phyloP scores from a whole-genome alignment of 139 green algal genomes.

The Gonium pectorale region DNA sequence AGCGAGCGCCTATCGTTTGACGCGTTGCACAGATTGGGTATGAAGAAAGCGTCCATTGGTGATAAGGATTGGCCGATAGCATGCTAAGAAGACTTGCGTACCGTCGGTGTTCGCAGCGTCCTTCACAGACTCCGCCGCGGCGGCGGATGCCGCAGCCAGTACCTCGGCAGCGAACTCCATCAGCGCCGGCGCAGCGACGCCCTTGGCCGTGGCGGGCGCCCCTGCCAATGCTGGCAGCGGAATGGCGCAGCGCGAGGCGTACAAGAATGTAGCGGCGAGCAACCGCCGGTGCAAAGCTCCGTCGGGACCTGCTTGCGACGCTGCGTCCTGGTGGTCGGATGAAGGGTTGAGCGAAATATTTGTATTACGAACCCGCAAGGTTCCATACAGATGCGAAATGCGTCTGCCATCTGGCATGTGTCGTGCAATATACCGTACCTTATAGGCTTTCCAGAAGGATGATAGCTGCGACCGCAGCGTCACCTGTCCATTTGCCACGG shows the following conservation, averaged over 20 bases:
- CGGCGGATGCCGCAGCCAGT: background rate
- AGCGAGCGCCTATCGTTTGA: too few relatives aligned
- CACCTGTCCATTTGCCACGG: slow-evolving; percentile 15
- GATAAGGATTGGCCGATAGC: too few relatives aligned
- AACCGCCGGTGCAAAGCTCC: slow-evolving; percentile 8
- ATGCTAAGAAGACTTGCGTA: too few relatives aligned
- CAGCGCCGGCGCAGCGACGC: background rate
- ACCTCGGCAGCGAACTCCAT: background rate
- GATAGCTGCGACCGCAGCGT: slow-evolving; percentile 16
- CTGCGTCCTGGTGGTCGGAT: background rate
- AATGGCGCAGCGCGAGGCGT: slow-evolving; percentile 21
- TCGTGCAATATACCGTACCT: too few relatives aligned
- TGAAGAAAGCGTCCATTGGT: too few relatives aligned
- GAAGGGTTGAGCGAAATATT: too few relatives aligned
- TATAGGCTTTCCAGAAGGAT: slow-evolving; percentile 1
- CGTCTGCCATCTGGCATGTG: too few relatives aligned
- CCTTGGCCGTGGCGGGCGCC: slow-evolving; percentile 3
- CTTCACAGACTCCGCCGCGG: background rate
- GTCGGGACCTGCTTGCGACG: background rate
- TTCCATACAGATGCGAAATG: too few relatives aligned
- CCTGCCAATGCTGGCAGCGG: background rate
- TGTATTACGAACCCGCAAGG: too few relatives aligned
- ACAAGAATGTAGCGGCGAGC: background rate
- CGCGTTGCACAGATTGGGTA: too few relatives aligned
- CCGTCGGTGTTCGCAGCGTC: background rate